phyloP scores from a whole-genome alignment of 2,329 filamentous ascomycete species.

The Didymosphaeria variabile region DNA sequence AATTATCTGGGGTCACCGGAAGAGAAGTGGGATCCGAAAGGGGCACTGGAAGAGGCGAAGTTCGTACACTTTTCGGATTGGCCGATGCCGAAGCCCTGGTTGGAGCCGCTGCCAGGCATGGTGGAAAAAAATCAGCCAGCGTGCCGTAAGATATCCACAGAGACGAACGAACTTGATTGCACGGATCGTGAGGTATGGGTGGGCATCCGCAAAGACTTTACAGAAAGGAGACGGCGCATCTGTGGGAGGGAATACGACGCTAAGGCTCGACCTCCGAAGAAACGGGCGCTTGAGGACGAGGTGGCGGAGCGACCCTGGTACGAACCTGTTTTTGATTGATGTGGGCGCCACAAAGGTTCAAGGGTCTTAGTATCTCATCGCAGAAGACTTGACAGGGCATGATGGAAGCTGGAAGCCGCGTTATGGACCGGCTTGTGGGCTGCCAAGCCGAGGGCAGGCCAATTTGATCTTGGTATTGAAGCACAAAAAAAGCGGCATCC shows the following conservation, averaged over 20 bases:
- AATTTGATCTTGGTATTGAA: not conserved
- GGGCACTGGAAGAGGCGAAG: conserved; percentile 65
- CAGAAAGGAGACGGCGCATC: not conserved
- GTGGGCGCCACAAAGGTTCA: not conserved
- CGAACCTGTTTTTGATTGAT: conserved; percentile 1
- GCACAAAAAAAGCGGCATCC: not conserved
- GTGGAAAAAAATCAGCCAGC: conserved; percentile 11
- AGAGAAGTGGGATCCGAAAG: conserved; percentile 65
- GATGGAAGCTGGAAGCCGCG: not conserved
- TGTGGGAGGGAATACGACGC: conserved; percentile 1
- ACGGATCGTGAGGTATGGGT: conserved; percentile 14
- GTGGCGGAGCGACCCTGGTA: not conserved
- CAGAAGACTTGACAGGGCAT: not conserved
- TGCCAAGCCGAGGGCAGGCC: not conserved
- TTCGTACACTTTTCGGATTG: conserved; percentile 69
- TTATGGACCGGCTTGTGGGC: not conserved
- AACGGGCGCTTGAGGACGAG: not conserved
- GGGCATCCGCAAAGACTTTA: conserved; percentile 13
- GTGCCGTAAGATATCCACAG: conserved; percentile 1
- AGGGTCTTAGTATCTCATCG: no score
- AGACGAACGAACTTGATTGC: not conserved
- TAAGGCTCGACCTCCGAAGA: not conserved
- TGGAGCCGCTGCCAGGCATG: conserved; percentile 10
- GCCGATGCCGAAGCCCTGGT: conserved; percentile 19
- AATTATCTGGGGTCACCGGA: conserved; percentile 54